Evolutionary conservation across 2,329 filamentous ascomycete species (phyloP).

Genomic region (Plectosphaerella cucumerina): DNA sequence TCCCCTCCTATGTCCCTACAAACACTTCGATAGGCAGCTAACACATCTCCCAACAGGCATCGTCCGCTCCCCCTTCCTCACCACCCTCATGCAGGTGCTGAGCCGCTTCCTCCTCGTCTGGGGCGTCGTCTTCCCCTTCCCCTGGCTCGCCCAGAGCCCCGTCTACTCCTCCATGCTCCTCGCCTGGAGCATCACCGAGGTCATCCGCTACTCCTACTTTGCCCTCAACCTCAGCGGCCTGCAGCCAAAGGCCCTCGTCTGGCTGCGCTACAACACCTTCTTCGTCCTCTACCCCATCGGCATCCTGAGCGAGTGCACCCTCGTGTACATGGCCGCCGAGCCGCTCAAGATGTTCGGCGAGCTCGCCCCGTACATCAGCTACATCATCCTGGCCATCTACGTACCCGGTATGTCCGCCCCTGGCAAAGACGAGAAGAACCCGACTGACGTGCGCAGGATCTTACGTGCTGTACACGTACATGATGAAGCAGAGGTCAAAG

Average conservation of each 20-base stretch:
- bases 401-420: constrained; percentile 65
- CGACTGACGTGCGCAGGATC: constrained; percentile 42
- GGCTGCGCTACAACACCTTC: constrained; percentile 90
- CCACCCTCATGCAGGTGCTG: constrained; percentile 86
- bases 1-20: neutral
- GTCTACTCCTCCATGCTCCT: constrained; percentile 75
- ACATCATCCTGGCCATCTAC: constrained; percentile 67
- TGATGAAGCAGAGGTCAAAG: constrained; percentile 87
- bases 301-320: constrained; percentile 79
- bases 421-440: neutral
- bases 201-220: constrained; percentile 91
- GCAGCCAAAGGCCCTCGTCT: constrained; percentile 65
- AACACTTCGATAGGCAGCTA: neutral
- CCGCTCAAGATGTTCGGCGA: constrained; percentile 48
- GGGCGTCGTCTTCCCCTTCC: constrained; percentile 74
- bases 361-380: constrained; percentile 54
- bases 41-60: constrained; percentile 52
- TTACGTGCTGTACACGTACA: constrained; percentile 87
- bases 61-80: constrained; percentile 79
- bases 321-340: constrained; percentile 67
- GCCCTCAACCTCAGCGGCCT: constrained; percentile 62
- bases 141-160: constrained; percentile 53
- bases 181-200: constrained; percentile 88
- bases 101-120: constrained; percentile 86
- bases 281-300: constrained; percentile 89